phyloP scores from a whole-genome alignment of 2,329 filamentous ascomycete species.

The Fusarium citri region DNA sequence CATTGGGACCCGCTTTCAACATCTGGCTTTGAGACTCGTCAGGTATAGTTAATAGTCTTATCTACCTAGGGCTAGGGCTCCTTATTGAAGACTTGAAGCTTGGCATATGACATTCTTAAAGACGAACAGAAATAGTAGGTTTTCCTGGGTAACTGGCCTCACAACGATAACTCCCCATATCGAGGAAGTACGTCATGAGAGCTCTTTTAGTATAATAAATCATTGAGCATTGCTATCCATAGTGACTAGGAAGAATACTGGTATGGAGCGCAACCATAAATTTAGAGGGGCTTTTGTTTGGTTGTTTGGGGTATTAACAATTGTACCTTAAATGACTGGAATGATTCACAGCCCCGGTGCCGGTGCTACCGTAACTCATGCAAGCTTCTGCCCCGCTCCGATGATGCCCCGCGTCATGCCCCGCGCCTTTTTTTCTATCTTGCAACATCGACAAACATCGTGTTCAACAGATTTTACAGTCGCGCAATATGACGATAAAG shows the following conservation, averaged over 20 bases:
- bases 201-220: not conserved
- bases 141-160: not conserved
- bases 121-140: not conserved
- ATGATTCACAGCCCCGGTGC: conserved; percentile 10
- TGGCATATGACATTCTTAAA: not conserved
- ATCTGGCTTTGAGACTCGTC: not conserved
- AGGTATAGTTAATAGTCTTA: not conserved
- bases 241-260: not conserved
- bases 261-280: not conserved
- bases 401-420: conserved; percentile 15
- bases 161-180: not conserved
- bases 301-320: not conserved
- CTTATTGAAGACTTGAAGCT: not conserved
- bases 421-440: conserved; percentile 13
- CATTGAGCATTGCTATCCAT: not conserved
- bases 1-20: not conserved
- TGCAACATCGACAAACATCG: conserved; percentile 18
- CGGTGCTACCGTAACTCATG: conserved; percentile 7
- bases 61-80: conserved; percentile 13
- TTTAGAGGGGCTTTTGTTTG: not conserved
- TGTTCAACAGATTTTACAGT: conserved; percentile 9
- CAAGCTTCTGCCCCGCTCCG: conserved; percentile 11
- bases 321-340: conserved; percentile 1
- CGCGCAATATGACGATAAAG: conserved; percentile 15
- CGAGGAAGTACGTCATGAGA: not conserved